phyloP scores from a whole-genome alignment of 2,329 filamentous ascomycete species.

The Trichothecium sympodiale region DNA sequence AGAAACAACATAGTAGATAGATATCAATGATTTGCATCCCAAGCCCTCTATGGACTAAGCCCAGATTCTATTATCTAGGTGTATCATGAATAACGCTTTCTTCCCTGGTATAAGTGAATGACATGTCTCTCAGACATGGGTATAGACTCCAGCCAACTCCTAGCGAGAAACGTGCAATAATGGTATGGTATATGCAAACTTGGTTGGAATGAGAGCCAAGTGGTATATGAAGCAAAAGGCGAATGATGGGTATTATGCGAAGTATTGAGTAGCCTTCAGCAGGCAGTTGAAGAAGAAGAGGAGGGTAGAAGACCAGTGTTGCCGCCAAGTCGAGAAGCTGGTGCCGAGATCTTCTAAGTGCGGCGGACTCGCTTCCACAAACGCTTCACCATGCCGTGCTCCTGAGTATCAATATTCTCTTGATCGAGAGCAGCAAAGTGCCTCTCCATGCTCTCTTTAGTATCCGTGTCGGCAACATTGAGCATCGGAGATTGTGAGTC shows the following conservation, averaged over 20 bases:
- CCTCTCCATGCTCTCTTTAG: constrained; percentile 42
- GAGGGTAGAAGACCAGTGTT: neutral
- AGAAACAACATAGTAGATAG: too few relatives aligned
- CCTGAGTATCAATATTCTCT: constrained; percentile 22
- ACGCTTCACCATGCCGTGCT: constrained; percentile 47
- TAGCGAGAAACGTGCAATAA: constrained; percentile 1
- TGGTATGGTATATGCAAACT: neutral
- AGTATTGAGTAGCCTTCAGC: neutral
- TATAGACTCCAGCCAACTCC: neutral
- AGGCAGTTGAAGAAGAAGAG: constrained; percentile 2
- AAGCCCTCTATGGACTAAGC: too few relatives aligned
- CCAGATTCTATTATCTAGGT: too few relatives aligned
- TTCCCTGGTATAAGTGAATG: too few relatives aligned
- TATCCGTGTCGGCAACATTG: constrained; percentile 6
- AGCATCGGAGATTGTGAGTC: constrained; percentile 18
- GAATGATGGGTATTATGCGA: neutral
- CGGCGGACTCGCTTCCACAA: constrained; percentile 53
- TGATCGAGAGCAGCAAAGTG: constrained; percentile 44
- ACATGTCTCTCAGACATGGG: too few relatives aligned
- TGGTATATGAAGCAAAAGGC: constrained; percentile 1
- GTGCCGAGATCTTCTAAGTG: constrained; percentile 12
- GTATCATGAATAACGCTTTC: too few relatives aligned
- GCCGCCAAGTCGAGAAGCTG: neutral
- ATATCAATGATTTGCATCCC: too few relatives aligned
- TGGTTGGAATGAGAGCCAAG: neutral